A percentile compares a stretch with the other conserved stretches of the same genome.
phyloP scores from a whole-genome alignment of 805 yeast species.

The Pichia gijzeniarum region DNA sequence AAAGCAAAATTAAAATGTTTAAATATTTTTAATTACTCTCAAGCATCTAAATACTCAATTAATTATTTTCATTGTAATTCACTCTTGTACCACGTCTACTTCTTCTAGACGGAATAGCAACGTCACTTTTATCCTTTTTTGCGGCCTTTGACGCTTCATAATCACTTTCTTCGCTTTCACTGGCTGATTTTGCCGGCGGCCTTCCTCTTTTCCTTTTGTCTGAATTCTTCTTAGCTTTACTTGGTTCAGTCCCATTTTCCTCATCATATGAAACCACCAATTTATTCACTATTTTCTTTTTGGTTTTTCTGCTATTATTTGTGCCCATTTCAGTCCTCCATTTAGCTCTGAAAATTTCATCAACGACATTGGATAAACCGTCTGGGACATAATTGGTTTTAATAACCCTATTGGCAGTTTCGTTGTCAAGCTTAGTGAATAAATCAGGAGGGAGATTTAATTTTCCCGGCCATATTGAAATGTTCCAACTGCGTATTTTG shows the following conservation, averaged over 20 bases:
- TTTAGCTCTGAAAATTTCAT: conserved; percentile 8
- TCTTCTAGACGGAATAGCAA: conserved; percentile 1
- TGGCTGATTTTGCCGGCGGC: background rate
- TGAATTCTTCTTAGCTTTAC: too few relatives aligned
- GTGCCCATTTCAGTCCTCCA: conserved; percentile 11
- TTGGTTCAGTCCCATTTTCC: background rate
- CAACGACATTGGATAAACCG: background rate
- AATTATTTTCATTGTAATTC: conserved; percentile 8
- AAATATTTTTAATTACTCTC: too few relatives aligned
- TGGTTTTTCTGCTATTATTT: background rate
- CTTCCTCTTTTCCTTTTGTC: background rate
- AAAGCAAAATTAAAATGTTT: too few relatives aligned
- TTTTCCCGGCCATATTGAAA: conserved; percentile 79
- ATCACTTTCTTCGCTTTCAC: background rate
- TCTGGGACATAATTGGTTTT: conserved; percentile 56
- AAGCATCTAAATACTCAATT: too few relatives aligned
- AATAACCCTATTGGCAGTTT: conserved; percentile 46
- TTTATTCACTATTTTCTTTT: background rate
- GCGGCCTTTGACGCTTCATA: background rate
- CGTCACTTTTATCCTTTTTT: background rate
- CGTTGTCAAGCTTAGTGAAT: conserved; percentile 37
- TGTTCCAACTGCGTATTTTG: conserved; percentile 56
- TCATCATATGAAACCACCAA: background rate
- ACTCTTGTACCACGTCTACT: conserved; percentile 6
- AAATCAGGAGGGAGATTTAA: conserved; percentile 63